Base-by-base conservation (phyloP, 2,329 filamentous ascomycete species). In the Xylariaceae sp. region DNA sequence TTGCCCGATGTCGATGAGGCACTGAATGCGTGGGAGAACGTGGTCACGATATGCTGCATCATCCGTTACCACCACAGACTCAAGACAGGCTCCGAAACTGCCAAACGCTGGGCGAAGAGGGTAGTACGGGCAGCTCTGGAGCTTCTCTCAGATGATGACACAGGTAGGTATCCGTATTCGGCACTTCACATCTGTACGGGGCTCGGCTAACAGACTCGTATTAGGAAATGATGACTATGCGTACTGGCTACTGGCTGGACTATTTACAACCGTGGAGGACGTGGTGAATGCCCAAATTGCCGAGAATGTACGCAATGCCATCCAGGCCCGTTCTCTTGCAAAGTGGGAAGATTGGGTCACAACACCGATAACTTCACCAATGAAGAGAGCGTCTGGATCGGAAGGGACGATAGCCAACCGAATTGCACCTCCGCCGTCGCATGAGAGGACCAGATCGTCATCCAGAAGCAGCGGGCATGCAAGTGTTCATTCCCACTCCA, bases 41-140 rank as follows among this genome's bases (percentile, higher is more conserved):
- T 42, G 7, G 21, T 41, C 9, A 46, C 50, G 1, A 38, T 53
- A 3, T 56, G 52, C 38, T 56, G 48, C 19, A 42, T 57, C 9
- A 50, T 59, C 11, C 51, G 56, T n/a, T 57, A 51, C 34, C 43
- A 58, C 27, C 33, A 52, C 37, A 54, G 52, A 40, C 54, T 40
- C 7, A 26, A 41, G 23, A 53, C 33, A 16, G 34, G 43, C 3
- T 50, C 50, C 3, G 38, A 41, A 15, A 14, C 46, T 1, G 51
- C 50, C 2, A 33, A 32, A 13, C 37, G 43, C 7, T 57, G 54
- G 50, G 43, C 44, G 2, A 40, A 38, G 13, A 39, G 41, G 11
- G 49, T 57, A 8, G 46, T 57, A 8, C 48, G 48, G 2, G 40
- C 52, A 5, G 42, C 50, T n/a, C 29, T 59, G 9, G 56, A 57